These are phyloP conservation scores for Pulicaria dysenterica DNA, from an alignment of 129 eudicot genomes.

Conservation along the genomic window DNA sequence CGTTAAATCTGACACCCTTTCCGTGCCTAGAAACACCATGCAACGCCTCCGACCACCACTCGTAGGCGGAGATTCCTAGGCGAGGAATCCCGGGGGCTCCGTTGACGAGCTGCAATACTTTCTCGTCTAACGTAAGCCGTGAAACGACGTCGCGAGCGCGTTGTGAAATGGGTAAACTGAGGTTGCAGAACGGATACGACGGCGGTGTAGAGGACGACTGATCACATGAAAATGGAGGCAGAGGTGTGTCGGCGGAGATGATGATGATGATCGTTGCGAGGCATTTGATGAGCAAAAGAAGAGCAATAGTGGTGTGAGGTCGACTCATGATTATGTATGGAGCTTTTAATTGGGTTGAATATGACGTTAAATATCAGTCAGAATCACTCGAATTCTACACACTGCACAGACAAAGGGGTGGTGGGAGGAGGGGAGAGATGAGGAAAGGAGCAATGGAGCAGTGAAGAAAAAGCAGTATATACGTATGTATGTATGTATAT, in stretches of 20 bases:
- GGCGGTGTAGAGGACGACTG: slow-evolving; percentile 29
- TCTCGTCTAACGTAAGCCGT: slow-evolving; percentile 69
- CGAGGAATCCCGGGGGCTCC: slow-evolving; percentile 67
- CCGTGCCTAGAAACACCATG: slow-evolving; percentile 75
- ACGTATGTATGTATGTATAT: too few species aligned
- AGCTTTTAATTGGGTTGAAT: neutral
- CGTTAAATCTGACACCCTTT: slow-evolving; percentile 47
- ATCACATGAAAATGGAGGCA: slow-evolving; percentile 58
- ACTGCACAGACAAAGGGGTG: too few species aligned
- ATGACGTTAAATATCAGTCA: too few species aligned
- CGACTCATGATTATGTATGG: neutral
- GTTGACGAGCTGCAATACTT: slow-evolving; percentile 67
- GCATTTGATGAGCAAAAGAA: neutral
- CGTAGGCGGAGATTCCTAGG: slow-evolving; percentile 66
- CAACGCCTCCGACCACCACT: slow-evolving; percentile 96
- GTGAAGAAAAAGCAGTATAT: too few species aligned
- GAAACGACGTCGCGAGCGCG: slow-evolving; percentile 62
- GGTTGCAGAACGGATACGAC: slow-evolving; percentile 53
- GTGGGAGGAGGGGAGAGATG: too few species aligned
- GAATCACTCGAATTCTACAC: too few species aligned
- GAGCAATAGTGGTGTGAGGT: neutral
- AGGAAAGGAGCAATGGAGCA: too few species aligned
- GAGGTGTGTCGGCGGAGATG: slow-evolving; percentile 20
- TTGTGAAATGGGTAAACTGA: slow-evolving; percentile 41
- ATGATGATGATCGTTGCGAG: slow-evolving; percentile 1